Base-by-base conservation (phyloP, 371 early-diverging fungal species). In the Amoeboaphelidium protococcarum region DNA sequence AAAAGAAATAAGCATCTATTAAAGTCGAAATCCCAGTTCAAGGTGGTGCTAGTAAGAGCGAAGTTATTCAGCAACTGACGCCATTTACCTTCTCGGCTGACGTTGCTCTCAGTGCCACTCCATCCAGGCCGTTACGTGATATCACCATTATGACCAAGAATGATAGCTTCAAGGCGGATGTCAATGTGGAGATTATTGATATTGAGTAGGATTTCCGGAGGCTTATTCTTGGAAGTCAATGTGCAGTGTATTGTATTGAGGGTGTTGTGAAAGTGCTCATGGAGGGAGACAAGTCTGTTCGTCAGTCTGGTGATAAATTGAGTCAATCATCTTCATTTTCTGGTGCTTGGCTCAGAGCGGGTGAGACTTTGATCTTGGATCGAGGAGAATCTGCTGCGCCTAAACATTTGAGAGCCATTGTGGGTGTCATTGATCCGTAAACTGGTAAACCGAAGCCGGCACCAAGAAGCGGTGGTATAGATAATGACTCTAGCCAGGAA, bases 331-430 rank as follows among this genome's bases (percentile, higher is more conserved):
- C n/a, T n/a, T n/a, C n/a, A n/a, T n/a, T n/a, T n/a, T n/a, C n/a
- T n/a, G n/a, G n/a, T n/a, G n/a, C n/a, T n/a, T n/a, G n/a, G n/a
- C 54, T 73, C 6, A 51, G 48, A 0, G 47, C 55, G 12, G 73
- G 72, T 0, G 58, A 71, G 40, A 74, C 75, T 0, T 54, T 76
- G 23, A 59, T 69, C 41, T 61, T 68, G 43, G 75, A 75, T 43
- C 56, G 74, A 25, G 66, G 71, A 47, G 73, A 73, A 47, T 70
- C 71, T 3, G 61, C 66, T 1, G 63, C 64, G 41, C 77, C 77
- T 0, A 68, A 69, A 1, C 72, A 67, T 46, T 59, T 74, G n/a
- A n/a, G n/a, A n/a, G n/a, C n/a, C 51, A 27, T 62, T 52, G 60
- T 66, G 54, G 54, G 53, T 0, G 63, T 63, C 1, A 45, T 63